Conservation (phyloP, 352 stramenopile species). For the Pythium biforme region DNA sequence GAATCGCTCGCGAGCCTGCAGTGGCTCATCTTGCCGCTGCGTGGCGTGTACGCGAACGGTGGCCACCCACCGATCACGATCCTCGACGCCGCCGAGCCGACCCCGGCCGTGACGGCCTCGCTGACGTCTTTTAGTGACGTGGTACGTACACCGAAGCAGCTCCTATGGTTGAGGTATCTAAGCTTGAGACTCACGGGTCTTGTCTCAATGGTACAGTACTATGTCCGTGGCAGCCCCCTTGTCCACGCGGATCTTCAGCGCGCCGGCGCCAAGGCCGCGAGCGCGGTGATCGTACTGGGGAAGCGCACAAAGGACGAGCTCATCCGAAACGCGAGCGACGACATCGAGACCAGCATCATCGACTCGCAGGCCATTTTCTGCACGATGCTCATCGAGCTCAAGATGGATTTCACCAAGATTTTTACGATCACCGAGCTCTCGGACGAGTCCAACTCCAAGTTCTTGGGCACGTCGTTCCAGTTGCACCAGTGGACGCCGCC, state of each 20-base stretch:
- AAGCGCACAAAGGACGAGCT: slow-evolving; percentile 52
- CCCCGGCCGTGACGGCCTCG: slow-evolving; percentile 42
- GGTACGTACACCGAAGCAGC: slow-evolving; percentile 36
- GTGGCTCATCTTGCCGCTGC: slow-evolving; percentile 74
- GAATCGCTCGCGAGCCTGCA: slow-evolving; percentile 71
- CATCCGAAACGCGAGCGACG: slow-evolving; percentile 35
- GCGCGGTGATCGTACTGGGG: slow-evolving; percentile 76
- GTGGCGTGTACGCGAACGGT: slow-evolving; percentile 41
- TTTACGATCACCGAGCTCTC: slow-evolving; percentile 86
- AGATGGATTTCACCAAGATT: slow-evolving; percentile 83
- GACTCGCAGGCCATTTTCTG: slow-evolving; percentile 84
- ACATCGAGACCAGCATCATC: slow-evolving; percentile 70
- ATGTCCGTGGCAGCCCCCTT: slow-evolving; percentile 72
- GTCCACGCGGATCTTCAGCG: slow-evolving; percentile 79
- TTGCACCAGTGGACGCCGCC: slow-evolving; percentile 28
- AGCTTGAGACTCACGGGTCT: background rate
- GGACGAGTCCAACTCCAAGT: slow-evolving; percentile 87
- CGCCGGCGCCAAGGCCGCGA: slow-evolving; percentile 73
- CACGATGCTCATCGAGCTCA: slow-evolving; percentile 85
- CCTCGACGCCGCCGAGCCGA: slow-evolving; percentile 65
- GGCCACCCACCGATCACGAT: slow-evolving; percentile 76
- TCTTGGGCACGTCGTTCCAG: slow-evolving; percentile 78
- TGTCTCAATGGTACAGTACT: slow-evolving; percentile 46
- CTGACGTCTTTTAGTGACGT: slow-evolving; percentile 62
- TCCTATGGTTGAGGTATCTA: background rate